These are phyloP conservation scores for Exophiala aquamarina DNA, from an alignment of 2,329 filamentous ascomycete genomes.

Conservation along the genomic window DNA sequence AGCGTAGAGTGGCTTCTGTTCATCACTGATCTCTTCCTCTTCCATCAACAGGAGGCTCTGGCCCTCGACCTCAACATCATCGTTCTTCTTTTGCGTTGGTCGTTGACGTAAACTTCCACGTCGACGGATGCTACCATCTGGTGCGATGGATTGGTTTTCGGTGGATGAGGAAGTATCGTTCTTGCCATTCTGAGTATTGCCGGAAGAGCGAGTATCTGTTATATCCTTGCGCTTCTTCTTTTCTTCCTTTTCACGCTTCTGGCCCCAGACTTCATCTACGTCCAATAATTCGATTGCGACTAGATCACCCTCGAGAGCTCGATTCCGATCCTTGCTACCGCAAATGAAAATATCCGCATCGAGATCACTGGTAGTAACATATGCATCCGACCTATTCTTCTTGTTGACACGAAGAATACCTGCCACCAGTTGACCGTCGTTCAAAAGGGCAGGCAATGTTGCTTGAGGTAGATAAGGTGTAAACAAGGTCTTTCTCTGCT, in stretches of 20 bases:
- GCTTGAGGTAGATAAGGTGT: conserved; percentile 96
- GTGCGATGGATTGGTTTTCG: conserved; percentile 60
- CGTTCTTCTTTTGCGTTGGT: conserved; percentile 99
- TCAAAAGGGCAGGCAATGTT: conserved; percentile 83
- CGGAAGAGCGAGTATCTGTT: conserved; percentile 81
- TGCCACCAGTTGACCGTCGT: conserved; percentile 90
- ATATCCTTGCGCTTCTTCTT: conserved; percentile 99
- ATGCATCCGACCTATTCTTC: conserved; percentile 98
- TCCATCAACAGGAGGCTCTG: conserved; percentile 95
- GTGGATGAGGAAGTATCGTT: conserved; percentile 61
- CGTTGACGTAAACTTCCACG: conserved; percentile 94
- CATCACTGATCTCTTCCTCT: conserved; percentile 97
- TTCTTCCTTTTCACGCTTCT: conserved; percentile 99
- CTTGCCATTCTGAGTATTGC: conserved; percentile 52
- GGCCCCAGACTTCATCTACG: conserved; percentile 96
- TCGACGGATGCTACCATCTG: conserved; percentile 83
- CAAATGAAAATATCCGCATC: conserved; percentile 99
- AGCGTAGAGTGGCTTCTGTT: conserved; percentile 95
- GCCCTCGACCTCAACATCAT: conserved; percentile 97
- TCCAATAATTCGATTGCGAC: conserved; percentile 95
- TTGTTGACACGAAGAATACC: conserved; percentile 98
- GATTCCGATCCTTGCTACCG: conserved; percentile 97
- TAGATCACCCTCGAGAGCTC: conserved; percentile 91
- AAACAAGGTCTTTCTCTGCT: conserved; percentile 97
- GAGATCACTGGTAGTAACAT: conserved; percentile 90